Base-by-base conservation (phyloP, 495 filamentous ascomycete genomes). In the Extremus antarcticus region DNA sequence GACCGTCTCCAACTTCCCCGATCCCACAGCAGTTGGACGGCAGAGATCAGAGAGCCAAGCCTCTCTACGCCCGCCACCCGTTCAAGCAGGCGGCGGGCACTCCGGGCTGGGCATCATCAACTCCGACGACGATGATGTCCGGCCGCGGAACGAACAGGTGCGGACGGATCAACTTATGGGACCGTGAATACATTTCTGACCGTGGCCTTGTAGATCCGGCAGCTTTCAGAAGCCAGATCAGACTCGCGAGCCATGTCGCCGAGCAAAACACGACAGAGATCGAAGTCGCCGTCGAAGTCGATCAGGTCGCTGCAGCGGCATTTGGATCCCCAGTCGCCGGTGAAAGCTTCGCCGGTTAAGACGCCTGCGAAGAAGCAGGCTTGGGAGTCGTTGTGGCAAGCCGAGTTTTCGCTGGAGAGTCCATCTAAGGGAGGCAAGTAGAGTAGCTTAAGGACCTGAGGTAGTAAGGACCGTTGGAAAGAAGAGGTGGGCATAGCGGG, bases 101-200 rank as follows among this genome's bases (percentile, higher is more conserved):
- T 22, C 23, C 32, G 57, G 57, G 40, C 48, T 60, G 53, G 57
- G 57, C 54, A 57, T 61, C 58, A 51, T 52, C 47, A 46, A 35
- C 13, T 7, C 7, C 29, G 29, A 13, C 29, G 29, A 35, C 7
- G 58, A 62, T n/a, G 50, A 59, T 39, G 51, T 25, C 49, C 58
- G 45, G 23, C 47, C 54, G 53, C 21, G 25, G 39, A 38, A 53
- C 21, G 64, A 68, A 43, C 68, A 72, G 69, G 69, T 72, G 62
- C 63, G 69, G 10, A 65, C 64, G 52, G 69, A 71, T 49, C 65
- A 66, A 23, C 69, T 71, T 23, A 66, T 62, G 59, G 69, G 69
- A 32, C 66, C 69, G 35, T 69, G 57, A 64, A n/a, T 20, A 7
- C 46, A 23, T 25, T 10, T 48, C 24, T 24, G 25, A 48, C 24